Conservation (phyloP, 805 yeast genomes). For the Candida arabinofermentans region DNA sequence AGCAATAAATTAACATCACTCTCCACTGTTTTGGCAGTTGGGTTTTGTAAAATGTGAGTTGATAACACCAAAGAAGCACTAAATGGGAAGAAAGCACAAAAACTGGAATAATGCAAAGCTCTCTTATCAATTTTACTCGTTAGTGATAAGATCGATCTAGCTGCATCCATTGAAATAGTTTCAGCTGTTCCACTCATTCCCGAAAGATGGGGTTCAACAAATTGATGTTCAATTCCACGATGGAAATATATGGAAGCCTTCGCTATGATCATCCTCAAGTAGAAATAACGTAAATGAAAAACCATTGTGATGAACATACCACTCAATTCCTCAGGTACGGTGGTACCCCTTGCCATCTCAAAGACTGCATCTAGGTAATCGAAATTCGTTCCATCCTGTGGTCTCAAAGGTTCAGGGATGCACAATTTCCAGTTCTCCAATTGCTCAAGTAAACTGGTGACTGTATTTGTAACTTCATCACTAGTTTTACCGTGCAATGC, state of each 20-base stretch:
- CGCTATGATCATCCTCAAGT: constrained; percentile 24
- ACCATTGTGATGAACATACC: constrained; percentile 9
- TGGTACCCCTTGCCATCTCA: neutral
- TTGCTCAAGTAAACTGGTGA: constrained; percentile 17
- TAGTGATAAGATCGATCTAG: constrained; percentile 24
- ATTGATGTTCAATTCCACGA: constrained; percentile 3
- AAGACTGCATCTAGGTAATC: constrained; percentile 4
- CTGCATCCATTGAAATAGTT: constrained; percentile 20
- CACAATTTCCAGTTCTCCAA: constrained; percentile 27
- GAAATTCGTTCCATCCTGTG: constrained; percentile 7
- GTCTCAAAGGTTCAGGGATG: constrained; percentile 25
- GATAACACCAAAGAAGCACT: constrained; percentile 29
- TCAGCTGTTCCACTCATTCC: constrained; percentile 2
- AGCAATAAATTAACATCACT: constrained; percentile 25
- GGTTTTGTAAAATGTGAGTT: constrained; percentile 23
- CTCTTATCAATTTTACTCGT: constrained; percentile 11
- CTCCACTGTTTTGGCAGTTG: constrained; percentile 9
- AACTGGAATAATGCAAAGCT: constrained; percentile 15
- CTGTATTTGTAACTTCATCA: constrained; percentile 11
- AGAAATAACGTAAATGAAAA: constrained; percentile 26
- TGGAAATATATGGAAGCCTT: constrained; percentile 18
- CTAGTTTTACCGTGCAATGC: constrained; percentile 19
- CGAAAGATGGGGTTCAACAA: neutral
- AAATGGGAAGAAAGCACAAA: constrained; percentile 28
- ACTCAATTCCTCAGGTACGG: neutral